A percentile compares a stretch with the other conserved stretches of the same genome.
Conservation (phyloP, 306 rosid genomes). For the Glycine tomentella region DNA sequence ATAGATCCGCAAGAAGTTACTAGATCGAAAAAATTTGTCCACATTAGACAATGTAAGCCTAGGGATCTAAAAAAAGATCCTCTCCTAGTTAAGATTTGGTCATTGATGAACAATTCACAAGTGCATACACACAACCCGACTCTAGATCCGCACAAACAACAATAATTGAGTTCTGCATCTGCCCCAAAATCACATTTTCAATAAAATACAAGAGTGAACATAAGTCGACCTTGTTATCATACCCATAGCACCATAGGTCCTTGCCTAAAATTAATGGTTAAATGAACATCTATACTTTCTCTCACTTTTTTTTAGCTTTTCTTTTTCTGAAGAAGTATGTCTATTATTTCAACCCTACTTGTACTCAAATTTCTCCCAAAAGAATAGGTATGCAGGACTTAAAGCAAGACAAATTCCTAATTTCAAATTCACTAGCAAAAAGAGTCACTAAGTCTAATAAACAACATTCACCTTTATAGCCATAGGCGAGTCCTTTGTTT, state of each 20-base stretch:
- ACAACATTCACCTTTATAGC: slow-evolving; percentile 57
- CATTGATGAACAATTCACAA: background rate
- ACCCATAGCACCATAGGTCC: background rate
- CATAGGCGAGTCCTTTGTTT: slow-evolving; percentile 37
- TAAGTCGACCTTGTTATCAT: background rate
- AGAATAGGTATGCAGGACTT: background rate
- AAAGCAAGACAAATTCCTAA: background rate
- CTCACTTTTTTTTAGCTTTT: background rate
- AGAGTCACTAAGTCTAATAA: background rate
- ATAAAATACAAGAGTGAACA: background rate
- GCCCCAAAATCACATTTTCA: slow-evolving; percentile 6
- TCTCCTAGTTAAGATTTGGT: background rate
- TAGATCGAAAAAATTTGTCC: background rate
- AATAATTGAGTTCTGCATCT: background rate
- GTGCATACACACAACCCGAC: background rate
- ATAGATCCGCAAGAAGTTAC: slow-evolving; percentile 3
- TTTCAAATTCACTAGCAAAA: too few species aligned
- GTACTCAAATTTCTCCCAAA: background rate
- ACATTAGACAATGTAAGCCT: background rate
- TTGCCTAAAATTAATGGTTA: background rate
- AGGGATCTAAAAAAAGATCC: background rate
- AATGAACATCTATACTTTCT: background rate
- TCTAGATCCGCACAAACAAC: background rate
- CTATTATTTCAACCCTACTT: background rate
- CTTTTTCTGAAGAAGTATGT: background rate